phyloP scores from a whole-genome alignment of 768 basidiomycete species.

The Leccinum fibrillosum region DNA sequence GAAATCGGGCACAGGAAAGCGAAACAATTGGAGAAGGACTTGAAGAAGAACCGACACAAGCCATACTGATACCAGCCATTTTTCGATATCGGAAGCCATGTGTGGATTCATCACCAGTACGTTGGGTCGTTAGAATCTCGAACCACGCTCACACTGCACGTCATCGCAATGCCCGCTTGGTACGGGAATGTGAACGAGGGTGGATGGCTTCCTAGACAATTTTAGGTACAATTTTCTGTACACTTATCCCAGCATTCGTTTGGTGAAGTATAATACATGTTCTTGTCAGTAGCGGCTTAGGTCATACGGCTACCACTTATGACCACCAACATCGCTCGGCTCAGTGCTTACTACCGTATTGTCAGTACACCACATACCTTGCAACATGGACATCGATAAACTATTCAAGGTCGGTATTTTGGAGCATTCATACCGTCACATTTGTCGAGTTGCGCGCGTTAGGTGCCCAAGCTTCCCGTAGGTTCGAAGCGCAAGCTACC shows the following conservation, averaged over 20 bases:
- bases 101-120: conserved; percentile 23
- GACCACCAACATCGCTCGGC: neutral
- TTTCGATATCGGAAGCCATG: neutral
- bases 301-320: conserved; percentile 3
- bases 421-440: neutral
- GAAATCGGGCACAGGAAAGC: conserved; percentile 94
- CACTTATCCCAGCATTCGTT: conserved; percentile 2
- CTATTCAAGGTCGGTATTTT: conserved; percentile 41
- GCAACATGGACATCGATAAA: conserved; percentile 47
- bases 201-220: neutral
- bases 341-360: neutral
- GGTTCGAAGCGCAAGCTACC: conserved; percentile 72
- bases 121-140: conserved; percentile 22
- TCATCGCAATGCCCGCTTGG: conserved; percentile 5
- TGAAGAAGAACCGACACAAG: conserved; percentile 86
- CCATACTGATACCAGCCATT: conserved; percentile 56
- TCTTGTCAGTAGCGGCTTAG: conserved; percentile 9
- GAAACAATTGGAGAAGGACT: conserved; percentile 80
- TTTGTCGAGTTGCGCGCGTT: neutral
- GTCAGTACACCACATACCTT: neutral
- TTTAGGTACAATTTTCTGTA: neutral
- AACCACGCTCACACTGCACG: conserved; percentile 22
- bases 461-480: conserved; percentile 68
- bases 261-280: conserved; percentile 2
- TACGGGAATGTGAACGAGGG: conserved; percentile 8